Evolutionary conservation across 805 yeast genomes (phyloP), one percentile per base, ranked within the genome.

Genomic region (Teunomyces gatunensis): DNA sequence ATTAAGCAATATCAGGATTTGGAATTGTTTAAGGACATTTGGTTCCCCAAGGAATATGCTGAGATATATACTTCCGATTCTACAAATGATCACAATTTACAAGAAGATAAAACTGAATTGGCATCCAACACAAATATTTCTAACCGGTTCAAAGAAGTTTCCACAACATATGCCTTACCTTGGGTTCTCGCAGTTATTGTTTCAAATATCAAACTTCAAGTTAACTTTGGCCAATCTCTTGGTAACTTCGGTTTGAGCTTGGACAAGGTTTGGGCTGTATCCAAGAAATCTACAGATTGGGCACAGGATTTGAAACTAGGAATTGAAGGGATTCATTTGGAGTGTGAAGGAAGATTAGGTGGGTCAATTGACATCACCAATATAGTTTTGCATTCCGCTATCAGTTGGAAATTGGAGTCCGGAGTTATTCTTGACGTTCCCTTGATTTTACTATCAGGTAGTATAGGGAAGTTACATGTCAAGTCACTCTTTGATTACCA

Each of bases 1-100:
- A 73, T 90, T 50, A 87, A 87, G 55, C 97, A 94, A 62, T 73
- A 87, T 44, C 97, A 91, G 60, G 97, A 94, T 61, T 65, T 92
- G 47, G 85, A 87, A 45, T 65, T 91, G 23, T 94, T 94, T 66
- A 74, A 74, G 47, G 96, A 91, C 65, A 81, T 89, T 28, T 90
- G 97, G 97, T 60, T 78, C 18, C 85, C 92, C 0, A 59, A 65
- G 25, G 48, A 45, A 27, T 52, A 45, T 25, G 42, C 34, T n/a
- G 53, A 50, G 36, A 41, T 37, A 27, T 47, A 44, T 20, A 20
- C 48, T 28, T 10, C 35, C 32, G 48, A 44, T 30, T 35, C 13
- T 33, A 7, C 40, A n/a, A 23, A 23, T 37, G 40, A 23, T 6
- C 28, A 7, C 10, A 25, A 4, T 11, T 10, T 12, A 30, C 18